Base-by-base conservation (phyloP, 2,329 filamentous ascomycete species). In the Cytospora piceicola region DNA sequence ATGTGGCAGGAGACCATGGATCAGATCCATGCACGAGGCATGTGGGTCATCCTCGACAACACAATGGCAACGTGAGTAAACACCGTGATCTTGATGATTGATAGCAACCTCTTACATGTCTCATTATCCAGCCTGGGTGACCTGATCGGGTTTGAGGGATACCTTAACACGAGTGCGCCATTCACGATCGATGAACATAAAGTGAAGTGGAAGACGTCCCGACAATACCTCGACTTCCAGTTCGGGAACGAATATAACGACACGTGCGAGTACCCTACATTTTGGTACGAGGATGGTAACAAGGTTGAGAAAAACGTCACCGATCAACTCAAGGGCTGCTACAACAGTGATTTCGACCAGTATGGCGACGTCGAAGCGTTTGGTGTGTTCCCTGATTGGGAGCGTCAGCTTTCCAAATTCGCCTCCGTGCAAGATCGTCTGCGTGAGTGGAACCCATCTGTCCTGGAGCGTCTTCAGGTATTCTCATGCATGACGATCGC, bases 1-100 rank as follows among this genome's bases (percentile, higher is more conserved):
- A 77, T 80, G 63, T 90, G 86, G 85, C 82, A 86, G 70, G 74
- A 78, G 55, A 81, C 82, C 2, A 83, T 90, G 61, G 77, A 81
- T 11, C 85, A 85, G 57, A 86, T 90, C n/a, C 88, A 90, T 70
- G 74, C 75, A 3, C 80, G 84, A 34, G 83, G 81, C 61, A 90
- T 90, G 86, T 89, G 88, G 76, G 85, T 90, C 51, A 77, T 90
- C 36, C 75, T 90, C 66, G 88, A 90, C 72, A 89, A 89, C 71
- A 90, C 88, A 2, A 82, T 90, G 73, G 82, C 85, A 55, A 89
- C 87, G 69, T 71, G 53, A 66, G 64, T 67, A 32, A 67, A 12
- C 5, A 22, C 53, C 36, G 39, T n/a, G 9, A 29, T 20, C 32
- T 12, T 27, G 17, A 17, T 34, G 15, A 9, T 8, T 17, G 7